Evolutionary conservation across 371 early-diverging fungal genomes (phyloP), one percentile per base, ranked within the genome.

Genomic region (Saksenaea oblongispora): DNA sequence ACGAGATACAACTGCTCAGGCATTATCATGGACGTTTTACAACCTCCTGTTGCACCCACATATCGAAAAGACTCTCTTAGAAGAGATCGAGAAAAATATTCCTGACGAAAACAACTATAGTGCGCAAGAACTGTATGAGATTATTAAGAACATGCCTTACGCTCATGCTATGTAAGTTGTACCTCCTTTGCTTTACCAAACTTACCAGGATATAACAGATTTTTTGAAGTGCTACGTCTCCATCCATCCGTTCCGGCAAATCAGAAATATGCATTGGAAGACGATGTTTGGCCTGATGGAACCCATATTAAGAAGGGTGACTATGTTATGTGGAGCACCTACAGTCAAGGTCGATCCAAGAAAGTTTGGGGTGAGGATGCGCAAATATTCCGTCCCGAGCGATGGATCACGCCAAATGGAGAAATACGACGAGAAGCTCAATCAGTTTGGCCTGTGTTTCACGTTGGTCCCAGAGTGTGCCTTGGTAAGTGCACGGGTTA

Each of bases 1-100:
- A 1, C 75, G 90, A n/a, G 90, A 91, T 57, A 89, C 90, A 0
- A 91, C 92, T 2, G 88, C 90, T 0, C 89, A 88, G 63, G 86
- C 89, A 0, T 79, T 92, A 11, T 83, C 83, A 8, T 93, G 93
- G 93, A 78, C 85, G 28, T 83, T 89, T 61, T 89, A 81, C 56
- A 71, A 71, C 31, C 73, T 93, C 17, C 67, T 82, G 56, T 68
- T 78, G 31, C 76, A 86, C 54, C 84, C 87, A 0, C 63, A 71
- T 1, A 82, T 88, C 0, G 83, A 88, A 61, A 55, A 61, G 18
- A 82, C 76, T 53, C 65, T 93, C 11, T 64, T 85, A 24, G 79
- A 84, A 31, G 92, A 92, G 61, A 84, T 89, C 22, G 54, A 71
- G 2, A 39, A 64, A 3, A 22, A 75, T 14, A 61, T 86, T n/a